Evolutionary conservation across 345 rosid species (phyloP).

Genomic region (Barbarea vulgaris): DNA sequence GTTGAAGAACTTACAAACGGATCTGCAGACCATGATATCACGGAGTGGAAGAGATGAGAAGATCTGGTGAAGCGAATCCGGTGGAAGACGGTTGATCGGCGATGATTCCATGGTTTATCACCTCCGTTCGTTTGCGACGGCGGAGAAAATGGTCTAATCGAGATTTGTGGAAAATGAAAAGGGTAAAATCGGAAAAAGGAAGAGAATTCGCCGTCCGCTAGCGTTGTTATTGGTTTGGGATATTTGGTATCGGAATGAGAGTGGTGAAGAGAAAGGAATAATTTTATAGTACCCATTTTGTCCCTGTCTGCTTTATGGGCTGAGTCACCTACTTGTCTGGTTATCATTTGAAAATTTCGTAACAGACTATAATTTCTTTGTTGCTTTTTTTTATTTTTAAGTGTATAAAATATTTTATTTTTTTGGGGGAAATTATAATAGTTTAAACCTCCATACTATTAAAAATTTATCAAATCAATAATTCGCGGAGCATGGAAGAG

Average conservation of each 20-base stretch:
- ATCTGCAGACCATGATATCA: slow-evolving; percentile 70
- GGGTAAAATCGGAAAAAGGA: slow-evolving; percentile 28
- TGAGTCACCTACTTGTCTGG: slow-evolving; percentile 35
- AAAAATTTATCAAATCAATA: not conserved
- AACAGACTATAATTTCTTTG: not conserved
- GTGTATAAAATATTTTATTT: too few relatives aligned
- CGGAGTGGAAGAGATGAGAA: slow-evolving; percentile 80
- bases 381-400: not conserved
- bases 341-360: slow-evolving; percentile 26
- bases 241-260: slow-evolving; percentile 5
- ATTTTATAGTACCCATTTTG: slow-evolving; percentile 24
- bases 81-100: slow-evolving; percentile 66
- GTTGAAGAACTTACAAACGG: slow-evolving; percentile 66
- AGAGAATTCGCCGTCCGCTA: not conserved
- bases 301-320: slow-evolving; percentile 16
- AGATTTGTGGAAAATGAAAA: not conserved
- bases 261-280: slow-evolving; percentile 4
- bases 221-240: slow-evolving; percentile 24
- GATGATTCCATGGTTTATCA: slow-evolving; percentile 46
- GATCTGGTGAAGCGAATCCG: slow-evolving; percentile 78
- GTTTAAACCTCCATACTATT: not conserved
- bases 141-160: not conserved
- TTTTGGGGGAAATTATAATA: not conserved
- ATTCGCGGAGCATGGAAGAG: not conserved
- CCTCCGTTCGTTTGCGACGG: slow-evolving; percentile 19